These are phyloP conservation scores for Neurospora tetraspora DNA, from an alignment of 495 filamentous ascomycete genomes.

Conservation along the genomic window DNA sequence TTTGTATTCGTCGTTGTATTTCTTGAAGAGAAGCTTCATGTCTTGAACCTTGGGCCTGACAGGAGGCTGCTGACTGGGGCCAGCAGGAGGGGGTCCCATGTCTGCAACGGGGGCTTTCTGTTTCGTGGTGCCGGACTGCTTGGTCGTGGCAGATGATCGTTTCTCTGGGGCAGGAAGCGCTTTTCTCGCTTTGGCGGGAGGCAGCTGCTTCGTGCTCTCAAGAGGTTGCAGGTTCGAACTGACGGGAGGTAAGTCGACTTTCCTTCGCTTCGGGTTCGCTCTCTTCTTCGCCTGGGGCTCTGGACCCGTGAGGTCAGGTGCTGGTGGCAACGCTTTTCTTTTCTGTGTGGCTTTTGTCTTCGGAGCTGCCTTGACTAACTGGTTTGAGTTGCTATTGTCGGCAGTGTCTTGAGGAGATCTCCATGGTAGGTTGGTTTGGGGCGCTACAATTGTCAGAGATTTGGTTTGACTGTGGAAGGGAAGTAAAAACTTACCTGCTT, in stretches of 20 bases:
- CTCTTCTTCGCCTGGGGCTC: background rate
- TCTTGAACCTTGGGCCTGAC: background rate
- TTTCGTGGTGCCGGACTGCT: background rate
- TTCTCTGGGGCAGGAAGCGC: background rate
- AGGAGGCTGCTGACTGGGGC: background rate
- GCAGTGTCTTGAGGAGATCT: background rate
- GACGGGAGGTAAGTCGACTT: background rate
- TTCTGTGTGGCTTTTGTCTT: background rate
- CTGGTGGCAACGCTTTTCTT: background rate
- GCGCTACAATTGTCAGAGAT: background rate
- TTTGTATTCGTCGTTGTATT: slow-evolving; percentile 12
- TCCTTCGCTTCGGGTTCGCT: background rate
- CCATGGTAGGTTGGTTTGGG: background rate
- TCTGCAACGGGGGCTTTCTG: background rate
- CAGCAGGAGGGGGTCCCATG: background rate
- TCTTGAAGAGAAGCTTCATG: slow-evolving; percentile 8
- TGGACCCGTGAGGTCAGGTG: background rate
- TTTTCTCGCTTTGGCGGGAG: background rate
- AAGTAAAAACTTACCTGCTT: background rate
- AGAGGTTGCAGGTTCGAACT: background rate
- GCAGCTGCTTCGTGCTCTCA: background rate
- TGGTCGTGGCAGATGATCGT: background rate
- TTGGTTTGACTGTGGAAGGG: background rate
- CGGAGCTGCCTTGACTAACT: background rate
- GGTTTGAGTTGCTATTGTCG: background rate